Percentiles rank a stretch among this genome's conserved stretches.
These are phyloP conservation scores for Pleurotus pulmonarius DNA, from an alignment of 768 basidiomycete species.

Conservation along the genomic window DNA sequence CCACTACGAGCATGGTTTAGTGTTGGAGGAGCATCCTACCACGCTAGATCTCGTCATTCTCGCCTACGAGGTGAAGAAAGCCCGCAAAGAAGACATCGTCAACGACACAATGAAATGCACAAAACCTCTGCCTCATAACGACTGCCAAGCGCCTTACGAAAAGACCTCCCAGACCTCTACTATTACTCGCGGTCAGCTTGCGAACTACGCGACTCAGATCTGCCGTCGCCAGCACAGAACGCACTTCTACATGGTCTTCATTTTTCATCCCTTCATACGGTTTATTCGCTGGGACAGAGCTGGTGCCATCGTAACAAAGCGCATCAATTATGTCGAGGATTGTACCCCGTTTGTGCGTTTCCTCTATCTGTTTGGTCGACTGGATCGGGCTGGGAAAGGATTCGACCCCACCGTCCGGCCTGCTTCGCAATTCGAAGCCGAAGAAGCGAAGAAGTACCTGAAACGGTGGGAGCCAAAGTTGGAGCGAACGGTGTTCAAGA, in stretches of 20 bases:
- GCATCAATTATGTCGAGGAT: slow-evolving; percentile 18
- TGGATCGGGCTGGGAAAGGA: neutral
- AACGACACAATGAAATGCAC: neutral
- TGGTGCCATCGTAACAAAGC: slow-evolving; percentile 22
- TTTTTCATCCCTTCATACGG: slow-evolving; percentile 19
- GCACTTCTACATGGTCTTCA: slow-evolving; percentile 24
- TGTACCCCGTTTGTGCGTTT: slow-evolving; percentile 16
- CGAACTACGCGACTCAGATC: slow-evolving; percentile 17
- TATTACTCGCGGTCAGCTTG: slow-evolving; percentile 17
- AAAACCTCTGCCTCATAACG: neutral
- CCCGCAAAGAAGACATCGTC: neutral
- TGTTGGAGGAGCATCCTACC: slow-evolving; percentile 1
- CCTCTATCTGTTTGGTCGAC: slow-evolving; percentile 18
- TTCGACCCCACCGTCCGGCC: neutral
- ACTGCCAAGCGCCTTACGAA: slow-evolving; percentile 1
- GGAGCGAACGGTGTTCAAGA: neutral
- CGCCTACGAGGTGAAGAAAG: neutral
- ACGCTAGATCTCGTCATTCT: slow-evolving; percentile 10
- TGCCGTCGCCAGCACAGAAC: slow-evolving; percentile 22
- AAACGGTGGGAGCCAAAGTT: neutral
- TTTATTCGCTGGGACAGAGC: slow-evolving; percentile 31
- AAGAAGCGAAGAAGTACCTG: neutral
- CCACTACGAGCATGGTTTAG: slow-evolving; percentile 6
- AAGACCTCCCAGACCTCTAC: neutral
- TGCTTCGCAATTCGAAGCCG: neutral